These are phyloP conservation scores for Amauroascus niger DNA, from an alignment of 2,329 filamentous ascomycete genomes.

Conservation along the genomic window DNA sequence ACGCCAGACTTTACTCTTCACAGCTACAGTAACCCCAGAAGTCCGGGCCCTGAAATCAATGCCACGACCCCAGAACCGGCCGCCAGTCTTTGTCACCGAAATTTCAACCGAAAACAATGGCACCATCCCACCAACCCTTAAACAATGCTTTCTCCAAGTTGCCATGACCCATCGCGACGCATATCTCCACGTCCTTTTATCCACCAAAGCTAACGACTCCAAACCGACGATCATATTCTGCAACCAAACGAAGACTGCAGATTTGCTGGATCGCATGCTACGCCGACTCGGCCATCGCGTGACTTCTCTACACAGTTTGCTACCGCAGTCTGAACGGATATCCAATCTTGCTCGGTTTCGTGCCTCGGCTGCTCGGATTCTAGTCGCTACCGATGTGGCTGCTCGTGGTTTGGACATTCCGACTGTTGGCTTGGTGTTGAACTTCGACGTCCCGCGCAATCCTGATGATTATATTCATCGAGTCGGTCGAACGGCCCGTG, in stretches of 20 bases:
- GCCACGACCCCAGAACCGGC: constrained; percentile 58
- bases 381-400: constrained; percentile 92
- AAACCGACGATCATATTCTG: constrained; percentile 87
- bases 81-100: constrained; percentile 79
- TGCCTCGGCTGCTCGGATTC: constrained; percentile 73
- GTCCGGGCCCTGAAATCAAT: constrained; percentile 76
- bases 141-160: constrained; percentile 76
- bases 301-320: constrained; percentile 77
- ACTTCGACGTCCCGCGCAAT: constrained; percentile 93
- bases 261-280: constrained; percentile 78
- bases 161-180: constrained; percentile 90
- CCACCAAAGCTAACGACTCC: constrained; percentile 62
- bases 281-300: constrained; percentile 80
- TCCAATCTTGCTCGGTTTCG: constrained; percentile 87
- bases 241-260: constrained; percentile 82
- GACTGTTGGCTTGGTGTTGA: constrained; percentile 78
- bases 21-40: constrained; percentile 87
- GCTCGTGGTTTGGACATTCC: constrained; percentile 92
- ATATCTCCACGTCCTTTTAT: constrained; percentile 81
- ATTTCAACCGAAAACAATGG: constrained; percentile 61
- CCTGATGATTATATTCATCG: constrained; percentile 96
- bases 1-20: constrained; percentile 92
- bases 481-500: constrained; percentile 88
- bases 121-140: constrained; percentile 66
- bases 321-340: constrained; percentile 74